These are phyloP conservation scores for Xylariaceae sp. DNA, from an alignment of 2,329 filamentous ascomycete species.

Conservation along the genomic window DNA sequence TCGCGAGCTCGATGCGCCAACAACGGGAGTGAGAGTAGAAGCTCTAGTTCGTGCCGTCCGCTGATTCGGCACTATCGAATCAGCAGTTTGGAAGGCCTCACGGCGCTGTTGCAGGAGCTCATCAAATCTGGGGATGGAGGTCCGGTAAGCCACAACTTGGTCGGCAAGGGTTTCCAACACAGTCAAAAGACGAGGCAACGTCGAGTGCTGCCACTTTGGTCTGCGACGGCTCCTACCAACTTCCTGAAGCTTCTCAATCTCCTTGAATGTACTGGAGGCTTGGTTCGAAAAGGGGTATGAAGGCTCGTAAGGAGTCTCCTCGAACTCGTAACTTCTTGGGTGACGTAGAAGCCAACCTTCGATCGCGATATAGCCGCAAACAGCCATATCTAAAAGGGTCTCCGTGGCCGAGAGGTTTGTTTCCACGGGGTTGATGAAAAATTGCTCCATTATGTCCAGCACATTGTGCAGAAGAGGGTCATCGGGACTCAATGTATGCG, in stretches of 20 bases:
- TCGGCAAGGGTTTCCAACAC: conserved; percentile 56
- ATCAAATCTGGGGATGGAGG: conserved; percentile 65
- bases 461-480: conserved; percentile 62
- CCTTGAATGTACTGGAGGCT: conserved; percentile 26
- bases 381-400: conserved; percentile 71
- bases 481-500: conserved; percentile 56
- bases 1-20: conserved; percentile 43
- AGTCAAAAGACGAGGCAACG: conserved; percentile 49
- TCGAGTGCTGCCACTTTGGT: conserved; percentile 48
- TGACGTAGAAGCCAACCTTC: conserved; percentile 86
- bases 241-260: conserved; percentile 42
- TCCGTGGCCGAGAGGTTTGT: conserved; percentile 87
- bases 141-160: conserved; percentile 58
- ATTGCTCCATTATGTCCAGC: conserved; percentile 66
- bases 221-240: conserved; percentile 49
- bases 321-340: conserved; percentile 58
- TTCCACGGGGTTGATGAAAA: conserved; percentile 86
- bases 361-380: conserved; percentile 77
- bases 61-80: conserved; percentile 40
- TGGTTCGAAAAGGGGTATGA: conserved; percentile 19
- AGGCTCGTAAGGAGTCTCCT: conserved; percentile 37
- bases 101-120: conserved; percentile 62
- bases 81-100: conserved; percentile 58
- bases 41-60: conserved; percentile 29
- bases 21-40: conserved; percentile 23